phyloP scores from a whole-genome alignment of 805 yeast genomes.

The Grigorovia humatica region DNA sequence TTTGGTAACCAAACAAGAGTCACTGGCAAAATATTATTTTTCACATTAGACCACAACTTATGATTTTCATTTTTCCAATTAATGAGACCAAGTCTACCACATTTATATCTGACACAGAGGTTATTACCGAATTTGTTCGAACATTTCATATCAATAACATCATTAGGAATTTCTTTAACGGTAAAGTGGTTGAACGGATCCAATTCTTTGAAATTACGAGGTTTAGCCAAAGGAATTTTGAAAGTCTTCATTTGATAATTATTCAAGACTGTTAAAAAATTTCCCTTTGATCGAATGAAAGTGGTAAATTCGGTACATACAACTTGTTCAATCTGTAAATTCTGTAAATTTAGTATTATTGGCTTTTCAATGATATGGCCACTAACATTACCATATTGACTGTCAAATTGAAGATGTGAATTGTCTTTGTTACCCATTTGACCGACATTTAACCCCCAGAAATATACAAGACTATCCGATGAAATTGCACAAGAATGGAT shows the following conservation, averaged over 20 bases:
- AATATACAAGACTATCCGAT: conserved; percentile 36
- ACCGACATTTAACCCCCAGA: conserved; percentile 78
- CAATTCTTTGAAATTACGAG: conserved; percentile 17
- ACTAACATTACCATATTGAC: conserved; percentile 35
- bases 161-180: conserved; percentile 19
- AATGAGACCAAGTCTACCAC: conserved; percentile 45
- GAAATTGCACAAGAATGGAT: conserved; percentile 55
- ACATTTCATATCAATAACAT: conserved; percentile 25
- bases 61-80: conserved; percentile 11
- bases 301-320: conserved; percentile 63
- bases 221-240: conserved; percentile 29
- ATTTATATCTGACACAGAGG: conserved; percentile 42
- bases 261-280: conserved; percentile 53
- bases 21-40: conserved; percentile 36
- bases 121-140: conserved; percentile 30
- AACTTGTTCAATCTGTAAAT: conserved; percentile 37
- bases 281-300: conserved; percentile 44
- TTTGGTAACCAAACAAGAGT: conserved; percentile 49
- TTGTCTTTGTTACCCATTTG: conserved; percentile 50
- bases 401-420: conserved; percentile 34
- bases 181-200: conserved; percentile 30
- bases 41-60: conserved; percentile 27
- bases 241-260: conserved; percentile 49
- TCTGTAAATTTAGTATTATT: conserved; percentile 12
- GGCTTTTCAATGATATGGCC: conserved; percentile 24